Percentiles rank a stretch among this genome's conserved stretches.
phyloP scores from a whole-genome alignment of 2,329 filamentous ascomycete genomes.

The Colletotrichum sublineola region DNA sequence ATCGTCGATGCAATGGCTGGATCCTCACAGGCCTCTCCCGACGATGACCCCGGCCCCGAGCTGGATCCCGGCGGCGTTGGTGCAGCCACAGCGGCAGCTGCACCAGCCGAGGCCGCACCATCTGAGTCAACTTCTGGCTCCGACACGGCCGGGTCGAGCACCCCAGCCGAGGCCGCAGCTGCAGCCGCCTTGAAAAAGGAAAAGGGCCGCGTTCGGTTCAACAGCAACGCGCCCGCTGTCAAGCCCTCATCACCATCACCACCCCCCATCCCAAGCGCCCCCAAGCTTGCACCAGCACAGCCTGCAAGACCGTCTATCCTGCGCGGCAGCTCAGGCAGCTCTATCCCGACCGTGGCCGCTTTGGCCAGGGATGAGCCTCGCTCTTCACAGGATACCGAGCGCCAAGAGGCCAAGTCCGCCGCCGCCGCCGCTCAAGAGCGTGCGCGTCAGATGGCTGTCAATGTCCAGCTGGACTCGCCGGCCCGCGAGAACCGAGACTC shows the following conservation, averaged over 20 bases:
- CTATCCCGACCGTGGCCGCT: conserved; percentile 48
- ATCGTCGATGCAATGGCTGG: conserved; percentile 41
- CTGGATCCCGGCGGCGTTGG: conserved; percentile 27
- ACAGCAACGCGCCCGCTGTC: conserved; percentile 57
- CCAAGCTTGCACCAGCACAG: conserved; percentile 15
- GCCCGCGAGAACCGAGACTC: conserved; percentile 53
- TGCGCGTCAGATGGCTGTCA: conserved; percentile 58
- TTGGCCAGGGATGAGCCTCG: conserved; percentile 30
- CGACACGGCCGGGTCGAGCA: conserved; percentile 11
- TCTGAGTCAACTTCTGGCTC: conserved; percentile 7
- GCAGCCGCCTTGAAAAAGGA: conserved; percentile 54
- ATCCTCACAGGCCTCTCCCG: conserved; percentile 33
- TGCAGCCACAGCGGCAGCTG: conserved; percentile 14
- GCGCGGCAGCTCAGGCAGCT: conserved; percentile 57
- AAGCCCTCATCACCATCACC: conserved; percentile 45
- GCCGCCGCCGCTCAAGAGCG: conserved; percentile 60
- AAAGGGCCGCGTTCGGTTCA: conserved; percentile 63
- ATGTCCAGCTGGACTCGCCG: conserved; percentile 54
- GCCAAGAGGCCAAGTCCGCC: conserved; percentile 45
- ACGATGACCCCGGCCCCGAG: conserved; percentile 41
- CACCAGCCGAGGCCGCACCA: conserved; percentile 19
- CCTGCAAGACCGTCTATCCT: conserved; percentile 54
- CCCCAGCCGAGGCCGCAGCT: conserved; percentile 35
- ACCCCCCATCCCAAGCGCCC: conserved; percentile 36
- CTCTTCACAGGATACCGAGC: conserved; percentile 44